Conservation (phyloP, 192 early-diverging fungal species). For the Podila horticola region DNA sequence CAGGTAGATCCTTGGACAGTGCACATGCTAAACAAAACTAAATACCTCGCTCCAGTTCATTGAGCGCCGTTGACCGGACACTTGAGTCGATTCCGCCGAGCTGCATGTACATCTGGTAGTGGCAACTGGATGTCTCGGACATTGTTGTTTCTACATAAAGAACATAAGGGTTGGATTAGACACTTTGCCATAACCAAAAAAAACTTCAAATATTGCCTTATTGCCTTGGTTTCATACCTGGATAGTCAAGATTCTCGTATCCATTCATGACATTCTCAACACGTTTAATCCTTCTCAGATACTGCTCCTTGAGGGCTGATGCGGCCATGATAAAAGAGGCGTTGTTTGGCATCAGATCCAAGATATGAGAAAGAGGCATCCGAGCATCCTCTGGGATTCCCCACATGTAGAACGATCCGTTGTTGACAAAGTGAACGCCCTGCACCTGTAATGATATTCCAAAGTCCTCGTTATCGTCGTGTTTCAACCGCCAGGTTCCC, state of each 20-base stretch:
- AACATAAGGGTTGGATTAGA: neutral
- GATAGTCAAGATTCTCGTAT: conserved; percentile 17
- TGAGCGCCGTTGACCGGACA: conserved; percentile 46
- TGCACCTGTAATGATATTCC: conserved; percentile 56
- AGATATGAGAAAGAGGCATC: conserved; percentile 48
- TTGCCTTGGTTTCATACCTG: conserved; percentile 52
- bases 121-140: conserved; percentile 37
- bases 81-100: conserved; percentile 53
- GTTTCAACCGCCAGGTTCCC: conserved; percentile 57
- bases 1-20: neutral
- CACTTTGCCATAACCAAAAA: neutral
- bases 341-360: conserved; percentile 60
- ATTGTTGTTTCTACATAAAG: conserved; percentile 26
- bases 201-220: no score
- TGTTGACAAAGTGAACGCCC: conserved; percentile 63
- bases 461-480: conserved; percentile 57
- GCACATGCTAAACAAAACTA: neutral
- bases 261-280: conserved; percentile 46
- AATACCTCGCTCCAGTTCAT: conserved; percentile 61
- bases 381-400: conserved; percentile 53
- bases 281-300: conserved; percentile 49
- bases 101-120: conserved; percentile 60
- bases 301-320: conserved; percentile 46
- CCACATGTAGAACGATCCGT: conserved; percentile 62
- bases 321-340: conserved; percentile 30